Percentiles rank a stretch among this genome's conserved stretches.
These are phyloP conservation scores for Graphilbum ipis-grandicollis DNA, from an alignment of 2,329 filamentous ascomycete species.

Conservation along the genomic window DNA sequence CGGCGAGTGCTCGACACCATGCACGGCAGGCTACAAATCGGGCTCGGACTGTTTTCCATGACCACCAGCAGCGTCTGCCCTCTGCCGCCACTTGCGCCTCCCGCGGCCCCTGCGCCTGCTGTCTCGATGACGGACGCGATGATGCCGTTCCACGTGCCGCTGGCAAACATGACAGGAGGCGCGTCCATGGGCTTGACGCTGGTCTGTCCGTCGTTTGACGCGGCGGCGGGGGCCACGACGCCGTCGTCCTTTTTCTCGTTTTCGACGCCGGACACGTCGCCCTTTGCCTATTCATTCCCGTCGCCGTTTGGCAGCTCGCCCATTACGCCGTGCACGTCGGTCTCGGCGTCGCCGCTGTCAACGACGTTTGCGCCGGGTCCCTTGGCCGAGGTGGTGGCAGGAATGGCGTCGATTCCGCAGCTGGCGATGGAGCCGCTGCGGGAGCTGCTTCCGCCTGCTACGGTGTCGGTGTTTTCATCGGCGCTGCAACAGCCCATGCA, in stretches of 20 bases:
- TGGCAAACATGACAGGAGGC: too few species aligned
- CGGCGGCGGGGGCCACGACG: conserved; percentile 4
- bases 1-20: conserved; percentile 3
- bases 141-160: too few species aligned
- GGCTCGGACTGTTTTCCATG: background rate
- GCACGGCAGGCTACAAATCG: background rate
- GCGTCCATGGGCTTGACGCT: background rate
- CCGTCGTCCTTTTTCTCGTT: conserved; percentile 4
- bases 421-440: too few species aligned
- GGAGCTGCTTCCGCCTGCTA: too few species aligned
- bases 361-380: background rate
- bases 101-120: too few species aligned
- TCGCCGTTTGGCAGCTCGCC: conserved; percentile 5
- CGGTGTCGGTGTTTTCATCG: background rate
- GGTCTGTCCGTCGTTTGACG: conserved; percentile 5
- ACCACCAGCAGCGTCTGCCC: too few species aligned
- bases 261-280: conserved; percentile 4
- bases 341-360: background rate
- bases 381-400: too few species aligned
- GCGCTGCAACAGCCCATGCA: too few species aligned
- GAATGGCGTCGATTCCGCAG: too few species aligned
- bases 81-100: too few species aligned
- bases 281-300: background rate
- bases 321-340: background rate
- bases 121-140: too few species aligned